phyloP scores from a whole-genome alignment of 75 land plant genomes.

The Chamaecyparis obtusa region DNA sequence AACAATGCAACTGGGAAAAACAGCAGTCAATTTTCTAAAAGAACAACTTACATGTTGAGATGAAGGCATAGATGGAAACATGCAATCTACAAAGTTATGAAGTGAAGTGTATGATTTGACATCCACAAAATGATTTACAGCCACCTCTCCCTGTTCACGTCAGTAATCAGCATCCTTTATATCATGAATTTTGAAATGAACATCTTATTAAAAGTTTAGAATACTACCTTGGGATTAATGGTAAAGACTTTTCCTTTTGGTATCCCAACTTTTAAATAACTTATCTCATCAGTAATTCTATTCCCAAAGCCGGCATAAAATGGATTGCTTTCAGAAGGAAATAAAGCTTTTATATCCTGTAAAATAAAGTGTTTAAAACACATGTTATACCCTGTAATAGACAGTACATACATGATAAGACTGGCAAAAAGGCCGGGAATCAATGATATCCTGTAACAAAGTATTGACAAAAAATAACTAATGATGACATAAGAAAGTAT shows the following conservation, averaged over 20 bases:
- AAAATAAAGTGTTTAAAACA: not conserved
- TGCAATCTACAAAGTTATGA: conserved; percentile 49
- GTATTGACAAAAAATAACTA: not conserved
- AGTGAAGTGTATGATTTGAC: conserved; percentile 45
- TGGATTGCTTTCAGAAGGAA: conserved; percentile 44
- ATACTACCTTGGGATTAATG: conserved; percentile 47
- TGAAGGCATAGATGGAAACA: conserved; percentile 44
- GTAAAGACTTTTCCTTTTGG: conserved; percentile 56
- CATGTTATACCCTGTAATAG: conserved; percentile 20
- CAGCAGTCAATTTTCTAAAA: not conserved
- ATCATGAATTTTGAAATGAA: not conserved
- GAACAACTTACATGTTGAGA: conserved; percentile 33
- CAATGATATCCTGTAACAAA: not conserved
- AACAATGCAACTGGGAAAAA: not conserved
- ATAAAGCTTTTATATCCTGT: conserved; percentile 32
- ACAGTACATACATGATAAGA: not conserved
- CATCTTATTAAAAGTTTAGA: not conserved
- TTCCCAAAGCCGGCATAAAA: conserved; percentile 61
- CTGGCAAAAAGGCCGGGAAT: not conserved
- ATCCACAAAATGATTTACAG: conserved; percentile 37
- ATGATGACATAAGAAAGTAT: not conserved
- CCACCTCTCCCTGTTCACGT: conserved; percentile 42
- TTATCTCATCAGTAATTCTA: conserved; percentile 48
- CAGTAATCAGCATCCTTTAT: not conserved
- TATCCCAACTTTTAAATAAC: conserved; percentile 55